Evolutionary conservation across 257 asterid genomes (phyloP), one percentile per base, ranked within the genome.

Genomic region (Solanum chilense): DNA sequence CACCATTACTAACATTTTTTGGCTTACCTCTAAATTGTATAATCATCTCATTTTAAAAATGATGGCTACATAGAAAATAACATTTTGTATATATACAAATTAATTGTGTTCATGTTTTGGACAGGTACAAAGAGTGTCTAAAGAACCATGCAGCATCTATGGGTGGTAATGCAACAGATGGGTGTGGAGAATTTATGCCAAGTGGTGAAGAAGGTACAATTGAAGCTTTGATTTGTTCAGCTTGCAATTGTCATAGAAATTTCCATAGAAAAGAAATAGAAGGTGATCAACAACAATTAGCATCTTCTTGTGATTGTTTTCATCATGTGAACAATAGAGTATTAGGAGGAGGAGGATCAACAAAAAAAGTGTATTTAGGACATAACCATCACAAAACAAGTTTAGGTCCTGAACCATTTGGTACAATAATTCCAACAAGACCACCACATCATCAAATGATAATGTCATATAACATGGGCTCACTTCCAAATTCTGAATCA

Each of bases 111-210:
- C 16, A 31, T 18, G 9, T 15, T 15, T 6, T 78, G 20, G 16
- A 47, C 9, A 90, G 90, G 35, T 96, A 95, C 89, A 89, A 94
- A 71, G 99, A 96, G 66, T 96, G 99, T 90, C 90, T 96, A 56
- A 95, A 94, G 89, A 96, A 95, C 92, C 99, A 96, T 87, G 99
- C 99, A 42, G 99, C 99, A 4, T 27, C 94, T 60, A 94, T 95
- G 95, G 99, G 99, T 9, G 98, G 98, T 5, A 93, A 90, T 89
- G 95, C 98, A 68, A 94, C 95, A 8, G 98, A 96, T 88, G 99
- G 99, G 1, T 96, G 99, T 86, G 99, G 99, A 8, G 99, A 96
- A 84, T 96, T 96, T 91, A 95, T 96, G 99, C 94, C 98, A 0
- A 92, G 94, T 87, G 99, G 98, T 4, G 98, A 93, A 74, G 99